Conservation (phyloP, 2,329 filamentous ascomycete genomes). For the Fusarium sp. region DNA sequence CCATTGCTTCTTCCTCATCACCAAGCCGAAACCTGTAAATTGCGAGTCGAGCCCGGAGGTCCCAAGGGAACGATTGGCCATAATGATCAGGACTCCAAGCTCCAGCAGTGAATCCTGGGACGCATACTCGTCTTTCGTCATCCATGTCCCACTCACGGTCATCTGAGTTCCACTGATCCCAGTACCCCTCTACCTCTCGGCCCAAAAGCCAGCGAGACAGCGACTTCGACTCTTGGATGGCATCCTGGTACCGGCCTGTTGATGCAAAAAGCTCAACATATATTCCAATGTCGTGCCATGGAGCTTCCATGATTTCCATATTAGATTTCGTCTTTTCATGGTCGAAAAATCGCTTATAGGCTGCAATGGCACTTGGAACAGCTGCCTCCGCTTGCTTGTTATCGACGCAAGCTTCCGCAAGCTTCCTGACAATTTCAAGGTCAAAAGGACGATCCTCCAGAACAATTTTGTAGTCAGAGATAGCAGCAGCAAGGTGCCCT, state of each 20-base stretch:
- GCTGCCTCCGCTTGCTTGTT: conserved; percentile 57
- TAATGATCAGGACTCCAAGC: conserved; percentile 69
- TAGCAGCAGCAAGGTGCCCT: conserved; percentile 64
- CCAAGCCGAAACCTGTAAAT: conserved; percentile 81
- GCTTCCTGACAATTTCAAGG: conserved; percentile 64
- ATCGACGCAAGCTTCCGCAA: conserved; percentile 68
- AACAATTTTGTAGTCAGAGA: conserved; percentile 66
- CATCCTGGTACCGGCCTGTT: conserved; percentile 70
- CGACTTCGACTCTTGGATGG: conserved; percentile 75
- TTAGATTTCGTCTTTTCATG: conserved; percentile 51
- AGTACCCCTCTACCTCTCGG: conserved; percentile 77
- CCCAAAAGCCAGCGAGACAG: conserved; percentile 86
- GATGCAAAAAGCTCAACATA: conserved; percentile 84
- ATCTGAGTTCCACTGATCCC: conserved; percentile 78
- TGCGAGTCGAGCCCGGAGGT: conserved; percentile 86
- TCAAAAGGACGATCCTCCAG: conserved; percentile 65
- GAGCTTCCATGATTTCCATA: conserved; percentile 53
- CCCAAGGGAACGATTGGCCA: conserved; percentile 79
- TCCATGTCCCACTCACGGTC: conserved; percentile 90
- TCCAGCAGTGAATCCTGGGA: conserved; percentile 69
- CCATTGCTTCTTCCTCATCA: conserved; percentile 77
- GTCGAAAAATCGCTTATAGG: conserved; percentile 61
- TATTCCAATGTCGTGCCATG: conserved; percentile 87
- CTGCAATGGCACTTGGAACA: conserved; percentile 56
- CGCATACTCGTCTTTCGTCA: conserved; percentile 72